Evolutionary conservation across 805 yeast genomes (phyloP), one percentile per base, ranked within the genome.

Genomic region (Starmerella stigmatis): DNA sequence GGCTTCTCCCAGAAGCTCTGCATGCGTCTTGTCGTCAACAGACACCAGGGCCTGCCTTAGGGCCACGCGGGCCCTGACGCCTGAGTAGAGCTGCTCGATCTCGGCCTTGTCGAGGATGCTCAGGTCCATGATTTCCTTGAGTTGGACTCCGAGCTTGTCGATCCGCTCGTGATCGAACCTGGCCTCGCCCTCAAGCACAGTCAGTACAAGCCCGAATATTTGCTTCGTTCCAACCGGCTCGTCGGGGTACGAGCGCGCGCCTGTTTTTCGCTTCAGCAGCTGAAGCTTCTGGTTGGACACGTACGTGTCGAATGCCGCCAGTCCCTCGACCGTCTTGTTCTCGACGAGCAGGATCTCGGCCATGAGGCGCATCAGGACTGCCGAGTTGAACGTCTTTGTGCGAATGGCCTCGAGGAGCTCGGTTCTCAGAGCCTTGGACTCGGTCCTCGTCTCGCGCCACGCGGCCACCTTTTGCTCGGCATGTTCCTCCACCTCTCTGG

Each of bases 331-430:
- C 20, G 49, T 49, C n/a, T 53, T 47, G 17, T 58, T 58, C n/a
- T 57, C 47, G 7, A 56, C 52, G 4, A 51, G 35, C 7, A 63
- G 49, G 9, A 61, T 47, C 44, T 55, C 56, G 15, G 58, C 44
- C 30, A 51, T 52, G 34, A 58, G 50, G 6, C 68, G 58, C 60
- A 63, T 54, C 19, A 64, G 51, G n/a, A 45, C 44, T 5, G 59
- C 53, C 5, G 68, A 64, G 47, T 64, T 63, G 48, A 63, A 64
- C 4, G 67, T 60, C 28, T 53, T 28, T 19, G 30, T 26, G 32
- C 37, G 38, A 28, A 52, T 46, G 10, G 17, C 27, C 10, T 13
- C 23, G 5, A 36, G 26, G 9, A 52, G 29, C 32, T 48, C 46
- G 10, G 21, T 4, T 28, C 21, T 44, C 31, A 52, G 33, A 17